A percentile compares a stretch with the other conserved stretches of the same genome.
Evolutionary conservation across 176 grass and related monocot genomes (phyloP).

Genomic region (Cocos nucifera): DNA sequence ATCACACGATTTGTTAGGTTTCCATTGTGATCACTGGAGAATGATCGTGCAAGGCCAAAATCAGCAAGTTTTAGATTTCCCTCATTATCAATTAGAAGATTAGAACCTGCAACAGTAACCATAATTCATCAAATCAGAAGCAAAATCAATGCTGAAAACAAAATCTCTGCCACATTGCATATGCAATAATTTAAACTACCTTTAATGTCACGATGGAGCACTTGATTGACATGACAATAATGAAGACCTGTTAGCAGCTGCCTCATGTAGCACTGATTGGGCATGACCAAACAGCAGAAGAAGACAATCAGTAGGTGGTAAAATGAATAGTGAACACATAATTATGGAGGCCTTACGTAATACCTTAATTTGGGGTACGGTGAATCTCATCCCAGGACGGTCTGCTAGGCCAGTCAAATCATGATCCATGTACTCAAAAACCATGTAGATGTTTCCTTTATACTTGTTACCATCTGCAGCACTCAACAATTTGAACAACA

Average conservation of each 20-base stretch:
- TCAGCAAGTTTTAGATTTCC: slow-evolving; percentile 94
- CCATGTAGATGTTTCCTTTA: slow-evolving; percentile 84
- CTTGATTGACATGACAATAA: slow-evolving; percentile 94
- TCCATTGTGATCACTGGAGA: slow-evolving; percentile 75
- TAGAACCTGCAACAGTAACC: slow-evolving; percentile 42
- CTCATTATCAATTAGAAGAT: slow-evolving; percentile 96
- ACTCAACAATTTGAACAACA: too few species aligned
- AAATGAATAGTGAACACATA: not conserved
- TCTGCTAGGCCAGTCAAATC: slow-evolving; percentile 77
- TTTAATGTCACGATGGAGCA: slow-evolving; percentile 97
- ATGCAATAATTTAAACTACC: slow-evolving; percentile 17
- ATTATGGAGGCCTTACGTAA: too few species aligned
- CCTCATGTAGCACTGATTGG: slow-evolving; percentile 73
- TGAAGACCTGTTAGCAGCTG: slow-evolving; percentile 89
- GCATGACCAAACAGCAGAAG: slow-evolving; percentile 1
- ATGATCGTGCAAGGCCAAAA: slow-evolving; percentile 92
- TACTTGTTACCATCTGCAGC: slow-evolving; percentile 59
- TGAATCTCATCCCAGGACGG: slow-evolving; percentile 63
- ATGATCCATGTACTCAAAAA: slow-evolving; percentile 90
- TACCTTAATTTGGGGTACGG: slow-evolving; percentile 85
- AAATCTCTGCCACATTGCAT: too few species aligned
- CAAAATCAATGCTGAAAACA: too few species aligned
- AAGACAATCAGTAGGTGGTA: not conserved
- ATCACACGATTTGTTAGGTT: slow-evolving; percentile 94
- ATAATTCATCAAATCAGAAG: too few species aligned